phyloP scores from a whole-genome alignment of 2,329 filamentous ascomycete species.

The Penicillium occitanis region DNA sequence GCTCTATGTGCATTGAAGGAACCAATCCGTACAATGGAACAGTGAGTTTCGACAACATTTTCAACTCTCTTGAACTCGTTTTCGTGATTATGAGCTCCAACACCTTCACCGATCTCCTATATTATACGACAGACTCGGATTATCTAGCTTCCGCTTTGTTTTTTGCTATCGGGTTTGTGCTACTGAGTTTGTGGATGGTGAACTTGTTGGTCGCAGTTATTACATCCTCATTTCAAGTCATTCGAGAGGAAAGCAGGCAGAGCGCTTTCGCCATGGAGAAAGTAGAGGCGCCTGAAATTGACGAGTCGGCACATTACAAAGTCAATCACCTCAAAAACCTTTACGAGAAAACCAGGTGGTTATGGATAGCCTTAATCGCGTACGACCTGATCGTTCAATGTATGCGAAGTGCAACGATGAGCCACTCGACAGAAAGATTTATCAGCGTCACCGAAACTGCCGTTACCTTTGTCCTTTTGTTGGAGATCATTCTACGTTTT shows the following conservation, averaged over 20 bases:
- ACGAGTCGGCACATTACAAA: constrained; percentile 34
- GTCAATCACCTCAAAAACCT: constrained; percentile 61
- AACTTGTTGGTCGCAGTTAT: constrained; percentile 95
- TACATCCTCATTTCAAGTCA: constrained; percentile 97
- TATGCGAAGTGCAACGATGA: constrained; percentile 75
- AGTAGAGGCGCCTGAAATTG: constrained; percentile 50
- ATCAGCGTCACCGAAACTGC: constrained; percentile 72
- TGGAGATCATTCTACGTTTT: constrained; percentile 82
- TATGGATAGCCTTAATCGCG: constrained; percentile 80
- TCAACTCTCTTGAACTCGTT: constrained; percentile 86
- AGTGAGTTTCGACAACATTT: constrained; percentile 91
- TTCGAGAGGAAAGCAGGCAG: constrained; percentile 89
- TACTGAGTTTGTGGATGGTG: constrained; percentile 94
- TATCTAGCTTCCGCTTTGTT: constrained; percentile 83
- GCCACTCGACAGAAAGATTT: constrained; percentile 57
- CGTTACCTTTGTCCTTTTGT: constrained; percentile 73
- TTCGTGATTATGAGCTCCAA: constrained; percentile 99
- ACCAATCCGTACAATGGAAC: constrained; percentile 79
- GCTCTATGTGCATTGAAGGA: constrained; percentile 79
- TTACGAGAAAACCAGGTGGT: constrained; percentile 69
- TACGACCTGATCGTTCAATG: constrained; percentile 78
- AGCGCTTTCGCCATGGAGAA: constrained; percentile 87
- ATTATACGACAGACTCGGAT: constrained; percentile 87
- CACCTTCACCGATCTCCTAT: constrained; percentile 93
- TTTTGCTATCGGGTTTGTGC: constrained; percentile 71